Evolutionary conservation across 2,329 filamentous ascomycete genomes (phyloP).

Genomic region (Fusarium sp.): DNA sequence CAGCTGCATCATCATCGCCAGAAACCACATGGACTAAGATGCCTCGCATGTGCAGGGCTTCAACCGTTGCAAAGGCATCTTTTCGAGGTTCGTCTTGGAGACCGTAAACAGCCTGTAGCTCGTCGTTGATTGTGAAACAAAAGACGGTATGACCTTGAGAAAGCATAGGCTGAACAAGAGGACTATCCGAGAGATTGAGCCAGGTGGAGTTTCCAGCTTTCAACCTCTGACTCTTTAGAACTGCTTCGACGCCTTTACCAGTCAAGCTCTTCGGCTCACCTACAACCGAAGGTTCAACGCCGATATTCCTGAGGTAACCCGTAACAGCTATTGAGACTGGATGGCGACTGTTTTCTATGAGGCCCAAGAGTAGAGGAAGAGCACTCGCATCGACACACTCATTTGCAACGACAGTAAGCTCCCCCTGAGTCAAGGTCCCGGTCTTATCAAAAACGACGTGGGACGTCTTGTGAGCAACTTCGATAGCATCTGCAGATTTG

Average conservation of each 20-base stretch:
- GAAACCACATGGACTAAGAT: conserved; percentile 60
- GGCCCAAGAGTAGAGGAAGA: conserved; percentile 42
- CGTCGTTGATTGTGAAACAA: conserved; percentile 54
- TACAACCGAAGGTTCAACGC: conserved; percentile 32
- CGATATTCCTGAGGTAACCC: conserved; percentile 48
- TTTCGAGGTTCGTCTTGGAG: conserved; percentile 58
- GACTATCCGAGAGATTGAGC: conserved; percentile 49
- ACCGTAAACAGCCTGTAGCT: conserved; percentile 53
- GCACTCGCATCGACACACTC: neutral
- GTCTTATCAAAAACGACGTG: conserved; percentile 86
- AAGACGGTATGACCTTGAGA: conserved; percentile 54
- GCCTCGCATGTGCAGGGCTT: conserved; percentile 48
- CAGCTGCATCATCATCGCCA: conserved; percentile 63
- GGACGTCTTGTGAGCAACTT: conserved; percentile 66
- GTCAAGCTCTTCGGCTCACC: conserved; percentile 50
- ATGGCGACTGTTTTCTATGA: conserved; percentile 57
- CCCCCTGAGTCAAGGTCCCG: conserved; percentile 74
- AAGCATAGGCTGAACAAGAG: conserved; percentile 48
- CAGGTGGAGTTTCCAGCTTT: conserved; percentile 62
- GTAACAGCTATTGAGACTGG: conserved; percentile 62
- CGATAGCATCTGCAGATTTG: conserved; percentile 71
- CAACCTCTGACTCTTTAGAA: conserved; percentile 41
- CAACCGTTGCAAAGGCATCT: conserved; percentile 52
- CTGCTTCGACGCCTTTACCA: conserved; percentile 58
- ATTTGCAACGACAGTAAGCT: conserved; percentile 53